These are phyloP conservation scores for Psophocarpus tetragonolobus DNA, from an alignment of 306 rosid genomes.

Conservation along the genomic window DNA sequence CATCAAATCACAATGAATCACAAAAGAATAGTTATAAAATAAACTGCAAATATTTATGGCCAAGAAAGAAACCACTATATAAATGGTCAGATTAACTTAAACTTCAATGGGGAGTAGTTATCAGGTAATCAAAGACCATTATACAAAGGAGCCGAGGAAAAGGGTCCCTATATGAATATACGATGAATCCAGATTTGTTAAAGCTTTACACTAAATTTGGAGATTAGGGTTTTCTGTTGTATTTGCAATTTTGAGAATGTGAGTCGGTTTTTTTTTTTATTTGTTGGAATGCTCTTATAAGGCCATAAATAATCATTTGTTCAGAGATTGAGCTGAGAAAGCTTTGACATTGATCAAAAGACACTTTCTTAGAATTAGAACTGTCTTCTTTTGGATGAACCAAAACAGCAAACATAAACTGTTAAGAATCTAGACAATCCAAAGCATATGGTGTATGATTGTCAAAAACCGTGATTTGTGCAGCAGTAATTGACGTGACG, in stretches of 20 bases:
- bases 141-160: neutral
- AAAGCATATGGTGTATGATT: conserved; percentile 3
- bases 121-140: neutral
- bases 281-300: neutral
- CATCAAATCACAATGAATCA: neutral
- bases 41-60: neutral
- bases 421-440: neutral
- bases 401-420: neutral
- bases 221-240: neutral
- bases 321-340: neutral
- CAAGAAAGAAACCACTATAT: neutral
- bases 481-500: too few species aligned
- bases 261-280: neutral
- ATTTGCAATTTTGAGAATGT: neutral
- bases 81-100: neutral
- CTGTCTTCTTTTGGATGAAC: neutral
- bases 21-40: neutral
- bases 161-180: neutral
- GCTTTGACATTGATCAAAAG: neutral
- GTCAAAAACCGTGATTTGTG: too few species aligned
- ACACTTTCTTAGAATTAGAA: neutral
- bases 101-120: neutral
- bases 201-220: neutral
- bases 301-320: neutral
- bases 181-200: neutral